Evolutionary conservation across 2,329 filamentous ascomycete species (phyloP).

Genomic region (Fusarium sp.): DNA sequence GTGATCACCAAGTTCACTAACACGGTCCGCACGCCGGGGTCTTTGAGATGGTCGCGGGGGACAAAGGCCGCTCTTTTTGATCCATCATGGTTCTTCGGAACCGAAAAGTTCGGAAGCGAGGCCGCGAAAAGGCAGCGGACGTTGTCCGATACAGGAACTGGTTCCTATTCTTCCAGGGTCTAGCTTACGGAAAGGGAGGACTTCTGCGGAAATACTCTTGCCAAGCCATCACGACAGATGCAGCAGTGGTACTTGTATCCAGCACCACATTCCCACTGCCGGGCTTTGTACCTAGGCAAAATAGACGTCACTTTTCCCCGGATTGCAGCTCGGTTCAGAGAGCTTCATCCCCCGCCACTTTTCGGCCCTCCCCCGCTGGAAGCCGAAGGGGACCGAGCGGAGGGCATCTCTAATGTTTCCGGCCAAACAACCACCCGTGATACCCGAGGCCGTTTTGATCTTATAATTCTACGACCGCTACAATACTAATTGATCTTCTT

Average conservation of each 20-base stretch:
- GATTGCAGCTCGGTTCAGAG: conserved; percentile 41
- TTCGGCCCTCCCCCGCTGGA: conserved; percentile 48
- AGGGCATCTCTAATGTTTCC: conserved; percentile 16
- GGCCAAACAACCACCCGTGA: conserved; percentile 6
- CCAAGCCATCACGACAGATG: not conserved
- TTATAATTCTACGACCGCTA: conserved; percentile 5
- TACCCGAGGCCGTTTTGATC: conserved; percentile 38
- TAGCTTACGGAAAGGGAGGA: not conserved
- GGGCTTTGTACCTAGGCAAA: conserved; percentile 13
- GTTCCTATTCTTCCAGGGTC: not conserved
- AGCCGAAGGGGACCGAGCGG: conserved; percentile 55
- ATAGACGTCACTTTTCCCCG: conserved; percentile 36
- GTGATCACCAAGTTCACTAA: conserved; percentile 10
- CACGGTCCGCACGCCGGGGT: not conserved
- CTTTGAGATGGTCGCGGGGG: conserved; percentile 36
- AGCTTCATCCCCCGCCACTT: conserved; percentile 38
- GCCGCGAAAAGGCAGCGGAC: not conserved
- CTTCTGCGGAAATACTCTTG: not conserved
- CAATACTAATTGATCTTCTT: conserved; percentile 11
- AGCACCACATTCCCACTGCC: not conserved
- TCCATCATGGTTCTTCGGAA: conserved; percentile 9
- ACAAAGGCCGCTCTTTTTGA: conserved; percentile 24
- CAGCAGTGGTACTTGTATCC: not conserved
- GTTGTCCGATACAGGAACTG: not conserved
- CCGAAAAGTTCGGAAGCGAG: conserved; percentile 7